Evolutionary conservation across 495 filamentous ascomycete species (phyloP).

Genomic region (Talaromyces trachyspermus): DNA sequence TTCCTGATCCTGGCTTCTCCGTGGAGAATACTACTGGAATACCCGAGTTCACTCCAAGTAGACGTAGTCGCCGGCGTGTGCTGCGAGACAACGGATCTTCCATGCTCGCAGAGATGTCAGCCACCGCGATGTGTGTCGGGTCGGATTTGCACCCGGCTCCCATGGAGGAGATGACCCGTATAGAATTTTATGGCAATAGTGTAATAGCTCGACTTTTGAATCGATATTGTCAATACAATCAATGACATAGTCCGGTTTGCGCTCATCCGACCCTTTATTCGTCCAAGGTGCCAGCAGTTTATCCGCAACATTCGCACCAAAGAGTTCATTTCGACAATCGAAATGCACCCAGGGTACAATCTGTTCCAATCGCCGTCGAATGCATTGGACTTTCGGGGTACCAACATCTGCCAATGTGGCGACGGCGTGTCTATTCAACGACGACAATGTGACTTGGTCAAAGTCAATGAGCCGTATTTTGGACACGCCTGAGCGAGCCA

Average conservation of each 20-base stretch:
- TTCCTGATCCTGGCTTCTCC: conserved; percentile 84
- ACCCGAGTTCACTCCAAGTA: conserved; percentile 72
- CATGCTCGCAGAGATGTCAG: conserved; percentile 81
- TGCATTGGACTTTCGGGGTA: conserved; percentile 83
- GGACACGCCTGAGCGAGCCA: conserved; percentile 82
- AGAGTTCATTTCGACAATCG: conserved; percentile 81
- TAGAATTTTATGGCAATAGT: conserved; percentile 72
- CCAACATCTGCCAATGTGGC: conserved; percentile 92
- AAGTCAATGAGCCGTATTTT: conserved; percentile 91
- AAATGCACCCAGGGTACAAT: conserved; percentile 88
- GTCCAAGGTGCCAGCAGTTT: conserved; percentile 55
- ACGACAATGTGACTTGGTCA: conserved; percentile 92
- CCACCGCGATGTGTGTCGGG: conserved; percentile 83
- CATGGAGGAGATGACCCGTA: conserved; percentile 90
- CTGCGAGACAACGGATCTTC: conserved; percentile 86
- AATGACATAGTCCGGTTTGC: conserved; percentile 75
- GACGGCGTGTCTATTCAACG: conserved; percentile 88
- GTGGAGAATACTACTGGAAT: conserved; percentile 91
- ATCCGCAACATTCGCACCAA: conserved; percentile 57
- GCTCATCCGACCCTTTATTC: conserved; percentile 43
- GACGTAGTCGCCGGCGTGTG: conserved; percentile 70
- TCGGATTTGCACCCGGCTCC: conserved; percentile 97
- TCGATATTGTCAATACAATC: conserved; percentile 99
- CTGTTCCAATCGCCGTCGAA: conserved; percentile 69
- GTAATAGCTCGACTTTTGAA: conserved; percentile 85